Percentiles rank a stretch among this genome's conserved stretches.
phyloP scores from a whole-genome alignment of 345 rosid species.

The Salix viminalis region DNA sequence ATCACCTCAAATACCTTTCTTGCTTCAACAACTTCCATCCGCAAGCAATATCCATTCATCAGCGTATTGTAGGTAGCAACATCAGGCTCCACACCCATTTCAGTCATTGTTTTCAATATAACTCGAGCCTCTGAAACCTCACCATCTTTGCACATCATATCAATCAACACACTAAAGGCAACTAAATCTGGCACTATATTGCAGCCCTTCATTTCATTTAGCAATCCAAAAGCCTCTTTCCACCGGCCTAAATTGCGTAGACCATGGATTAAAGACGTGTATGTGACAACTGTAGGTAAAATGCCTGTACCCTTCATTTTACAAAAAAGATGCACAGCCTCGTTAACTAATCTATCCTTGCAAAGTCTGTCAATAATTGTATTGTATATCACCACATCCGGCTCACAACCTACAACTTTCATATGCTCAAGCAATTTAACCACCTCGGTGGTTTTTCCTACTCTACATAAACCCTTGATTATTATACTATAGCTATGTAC shows the following conservation, averaged over 20 bases:
- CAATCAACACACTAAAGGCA: background rate
- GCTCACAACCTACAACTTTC: constrained; percentile 7
- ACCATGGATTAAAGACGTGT: constrained; percentile 26
- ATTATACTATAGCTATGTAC: background rate
- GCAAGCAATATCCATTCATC: no score
- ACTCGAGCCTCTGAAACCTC: background rate
- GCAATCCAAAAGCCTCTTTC: constrained; percentile 8
- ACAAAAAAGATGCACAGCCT: constrained; percentile 15
- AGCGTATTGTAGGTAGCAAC: no score
- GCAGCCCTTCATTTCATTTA: constrained; percentile 17
- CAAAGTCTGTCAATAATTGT: constrained; percentile 29
- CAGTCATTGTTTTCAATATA: background rate
- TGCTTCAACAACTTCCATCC: no score
- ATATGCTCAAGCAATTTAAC: constrained; percentile 14
- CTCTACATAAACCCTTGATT: background rate
- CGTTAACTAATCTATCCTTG: constrained; percentile 19
- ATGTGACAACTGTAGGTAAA: constrained; percentile 27
- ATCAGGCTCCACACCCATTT: background rate
- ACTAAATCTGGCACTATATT: background rate
- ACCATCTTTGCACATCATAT: background rate
- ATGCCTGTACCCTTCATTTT: constrained; percentile 24
- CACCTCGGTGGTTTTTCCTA: background rate
- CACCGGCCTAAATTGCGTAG: constrained; percentile 11
- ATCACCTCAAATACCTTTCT: background rate
- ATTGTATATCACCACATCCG: constrained; percentile 20